phyloP scores from a whole-genome alignment of 139 green algal species.

The Chlamydomonas sp. region DNA sequence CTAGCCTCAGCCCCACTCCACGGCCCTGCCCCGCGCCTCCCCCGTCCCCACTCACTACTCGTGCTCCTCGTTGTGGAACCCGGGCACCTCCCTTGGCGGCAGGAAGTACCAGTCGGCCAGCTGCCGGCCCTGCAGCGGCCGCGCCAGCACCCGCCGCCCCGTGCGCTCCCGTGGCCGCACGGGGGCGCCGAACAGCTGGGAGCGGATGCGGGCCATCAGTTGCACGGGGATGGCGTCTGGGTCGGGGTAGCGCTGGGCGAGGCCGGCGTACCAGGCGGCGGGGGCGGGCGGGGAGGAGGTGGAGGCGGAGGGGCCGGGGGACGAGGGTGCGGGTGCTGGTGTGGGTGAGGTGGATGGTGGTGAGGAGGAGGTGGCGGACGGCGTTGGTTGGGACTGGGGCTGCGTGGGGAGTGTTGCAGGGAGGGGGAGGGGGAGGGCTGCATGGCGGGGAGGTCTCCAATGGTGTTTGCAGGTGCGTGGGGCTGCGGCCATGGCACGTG shows the following conservation, averaged over 20 bases:
- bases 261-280: neutral
- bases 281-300: neutral
- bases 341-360: neutral
- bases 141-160: conserved; percentile 35
- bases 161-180: conserved; percentile 31
- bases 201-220: neutral
- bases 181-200: conserved; percentile 28
- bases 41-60: conserved; percentile 45
- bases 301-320: neutral
- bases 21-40: neutral
- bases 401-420: too few species aligned
- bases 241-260: conserved; percentile 12
- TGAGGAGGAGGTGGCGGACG: neutral
- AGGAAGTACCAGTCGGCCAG: conserved; percentile 43
- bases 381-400: too few species aligned
- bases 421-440: too few species aligned
- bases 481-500: too few species aligned
- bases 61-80: conserved; percentile 48
- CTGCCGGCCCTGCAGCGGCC: conserved; percentile 25
- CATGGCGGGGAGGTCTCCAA: too few species aligned
- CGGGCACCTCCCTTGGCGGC: conserved; percentile 27
- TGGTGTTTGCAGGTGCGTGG: too few species aligned
- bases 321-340: too few species aligned
- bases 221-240: neutral
- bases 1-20: neutral